Evolutionary conservation across 2,329 filamentous ascomycete genomes (phyloP).

Genomic region (Aspergillus nomiae): DNA sequence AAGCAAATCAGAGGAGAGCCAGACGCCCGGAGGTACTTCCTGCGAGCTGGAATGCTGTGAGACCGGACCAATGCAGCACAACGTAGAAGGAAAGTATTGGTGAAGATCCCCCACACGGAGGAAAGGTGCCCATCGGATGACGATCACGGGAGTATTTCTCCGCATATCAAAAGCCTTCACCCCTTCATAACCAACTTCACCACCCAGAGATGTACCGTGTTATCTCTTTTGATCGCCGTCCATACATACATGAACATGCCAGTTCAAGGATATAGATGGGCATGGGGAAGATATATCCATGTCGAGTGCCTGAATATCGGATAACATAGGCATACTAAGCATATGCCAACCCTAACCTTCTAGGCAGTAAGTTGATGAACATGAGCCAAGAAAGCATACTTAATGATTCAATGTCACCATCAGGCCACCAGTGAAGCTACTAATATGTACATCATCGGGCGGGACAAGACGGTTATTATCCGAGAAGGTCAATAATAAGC

Average conservation of each 20-base stretch:
- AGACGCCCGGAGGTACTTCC: background rate
- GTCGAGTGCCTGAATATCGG: background rate
- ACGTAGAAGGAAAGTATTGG: background rate
- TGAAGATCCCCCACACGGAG: constrained; percentile 14
- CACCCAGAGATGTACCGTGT: background rate
- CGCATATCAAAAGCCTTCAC: constrained; percentile 4
- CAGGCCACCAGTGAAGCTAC: background rate
- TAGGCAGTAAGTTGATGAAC: background rate
- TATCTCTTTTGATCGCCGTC: background rate
- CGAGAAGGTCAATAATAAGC: background rate
- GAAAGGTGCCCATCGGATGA: background rate
- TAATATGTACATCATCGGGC: background rate
- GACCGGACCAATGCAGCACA: background rate
- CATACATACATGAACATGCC: background rate
- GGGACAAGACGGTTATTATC: background rate
- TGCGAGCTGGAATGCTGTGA: background rate
- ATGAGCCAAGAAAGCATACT: background rate
- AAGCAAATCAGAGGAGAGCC: background rate
- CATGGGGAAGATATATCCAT: background rate
- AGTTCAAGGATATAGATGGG: background rate
- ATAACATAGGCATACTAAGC: background rate
- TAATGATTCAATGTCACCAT: background rate
- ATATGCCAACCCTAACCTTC: background rate
- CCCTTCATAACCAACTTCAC: too few relatives aligned
- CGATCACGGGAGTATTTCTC: constrained; percentile 18